Conservation (phyloP, 176 grass and related monocot genomes). For the Aegilops sharonensis region DNA sequence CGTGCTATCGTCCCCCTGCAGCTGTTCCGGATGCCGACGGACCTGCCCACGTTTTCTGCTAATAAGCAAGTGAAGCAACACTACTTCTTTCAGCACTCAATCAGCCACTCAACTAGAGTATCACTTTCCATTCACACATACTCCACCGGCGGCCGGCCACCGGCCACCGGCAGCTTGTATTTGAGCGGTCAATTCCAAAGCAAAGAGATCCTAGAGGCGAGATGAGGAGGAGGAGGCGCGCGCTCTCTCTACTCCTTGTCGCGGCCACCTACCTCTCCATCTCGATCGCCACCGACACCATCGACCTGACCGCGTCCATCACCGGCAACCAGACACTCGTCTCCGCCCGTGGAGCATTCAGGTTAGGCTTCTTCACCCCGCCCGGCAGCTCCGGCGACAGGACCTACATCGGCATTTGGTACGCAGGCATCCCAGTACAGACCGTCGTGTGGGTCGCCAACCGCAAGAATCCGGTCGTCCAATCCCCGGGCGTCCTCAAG, state of each 20-base stretch:
- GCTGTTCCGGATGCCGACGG: no score
- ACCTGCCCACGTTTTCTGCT: no score
- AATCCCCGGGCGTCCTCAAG: not conserved
- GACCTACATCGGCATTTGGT: conserved; percentile 47
- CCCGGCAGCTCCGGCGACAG: not conserved
- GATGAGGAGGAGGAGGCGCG: not conserved
- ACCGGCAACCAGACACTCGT: conserved; percentile 44
- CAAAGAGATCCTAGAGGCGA: not conserved
- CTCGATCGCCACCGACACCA: not conserved
- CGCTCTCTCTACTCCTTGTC: not conserved
- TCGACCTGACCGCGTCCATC: conserved; percentile 24
- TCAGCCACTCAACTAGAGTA: no score
- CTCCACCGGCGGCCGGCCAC: no score
- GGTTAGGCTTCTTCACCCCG: conserved; percentile 59
- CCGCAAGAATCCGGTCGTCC: conserved; percentile 19
- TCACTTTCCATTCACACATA: no score
- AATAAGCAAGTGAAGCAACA: no score
- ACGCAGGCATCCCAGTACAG: not conserved
- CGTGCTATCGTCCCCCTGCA: no score
- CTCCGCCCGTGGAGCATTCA: conserved; percentile 40
- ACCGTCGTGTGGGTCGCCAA: conserved; percentile 57
- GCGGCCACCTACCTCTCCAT: not conserved
- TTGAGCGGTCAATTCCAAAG: not conserved
- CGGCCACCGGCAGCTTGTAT: no score
- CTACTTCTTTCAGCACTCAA: no score